Evolutionary conservation across 2,329 filamentous ascomycete species (phyloP), one percentile per base, ranked within the genome.

Genomic region (Verticillium longisporum): DNA sequence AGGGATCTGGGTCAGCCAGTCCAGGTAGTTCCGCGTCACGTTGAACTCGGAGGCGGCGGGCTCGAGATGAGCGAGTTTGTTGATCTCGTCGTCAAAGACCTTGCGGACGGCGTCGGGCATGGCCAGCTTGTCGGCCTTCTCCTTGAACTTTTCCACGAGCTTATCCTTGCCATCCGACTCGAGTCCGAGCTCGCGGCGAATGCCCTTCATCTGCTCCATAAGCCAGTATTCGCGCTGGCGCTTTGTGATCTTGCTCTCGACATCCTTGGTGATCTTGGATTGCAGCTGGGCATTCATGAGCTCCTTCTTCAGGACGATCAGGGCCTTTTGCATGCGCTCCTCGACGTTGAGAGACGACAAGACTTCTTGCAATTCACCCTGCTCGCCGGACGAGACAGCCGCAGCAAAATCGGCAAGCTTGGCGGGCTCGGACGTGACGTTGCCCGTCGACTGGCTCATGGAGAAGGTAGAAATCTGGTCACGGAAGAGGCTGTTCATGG

Each of bases 131-230:
- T 85, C 83, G 0, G 92, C 92, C 81, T 97, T 97, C 71, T 97
- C 93, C 76, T 92, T 95, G 80, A 99, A 99, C 73, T 91, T 96
- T 74, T 98, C 95, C 1, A 99, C 91, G 13, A 99, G 82, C 78
- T 98, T 98, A 71, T 99, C 95, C 77, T 98, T 99, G 66, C 96
- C 95, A 71, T 99, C 95, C 6, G 92, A 96, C 73, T 99, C 96
- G 59, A 99, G 91, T 26, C 96, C 95, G 57, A 99, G 85, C 75
- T 99, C 95, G 62, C 95, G 86, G 62, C 92, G 89, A 71, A 99
- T 99, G 32, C 93, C 95, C 80, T 98, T 98, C 93, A 99, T 97
- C 74, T 99, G 96, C 76, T 99, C 95, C 92, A 97, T 96, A 55
- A 99, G 80, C 91, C 92, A 98, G 78, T 98, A 99, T 72, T 99